Evolutionary conservation across 176 grass and related monocot genomes (phyloP).

Genomic region (Alopecurus myosuroides): DNA sequence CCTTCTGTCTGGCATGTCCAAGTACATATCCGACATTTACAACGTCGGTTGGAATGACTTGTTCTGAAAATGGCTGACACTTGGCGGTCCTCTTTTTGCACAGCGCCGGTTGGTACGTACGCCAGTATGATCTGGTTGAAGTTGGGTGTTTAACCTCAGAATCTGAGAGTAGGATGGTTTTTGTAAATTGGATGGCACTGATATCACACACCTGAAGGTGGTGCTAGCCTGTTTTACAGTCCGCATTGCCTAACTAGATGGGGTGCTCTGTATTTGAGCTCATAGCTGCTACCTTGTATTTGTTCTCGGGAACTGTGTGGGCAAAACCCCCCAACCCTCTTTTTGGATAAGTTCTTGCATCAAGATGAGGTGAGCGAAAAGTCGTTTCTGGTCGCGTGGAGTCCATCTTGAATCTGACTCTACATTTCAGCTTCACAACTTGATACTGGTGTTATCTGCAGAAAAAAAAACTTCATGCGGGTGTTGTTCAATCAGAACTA

Average conservation of each 20-base stretch:
- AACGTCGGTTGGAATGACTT: slow-evolving; percentile 10
- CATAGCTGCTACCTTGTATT: neutral
- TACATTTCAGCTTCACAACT: neutral
- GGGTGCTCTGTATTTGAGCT: neutral
- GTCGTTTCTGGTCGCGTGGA: neutral
- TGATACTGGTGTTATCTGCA: no score
- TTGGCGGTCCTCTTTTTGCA: neutral
- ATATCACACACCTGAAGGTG: neutral
- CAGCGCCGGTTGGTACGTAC: neutral
- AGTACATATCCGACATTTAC: slow-evolving; percentile 7
- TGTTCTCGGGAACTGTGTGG: neutral
- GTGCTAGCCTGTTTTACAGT: neutral
- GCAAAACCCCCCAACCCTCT: no score
- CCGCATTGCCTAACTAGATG: neutral
- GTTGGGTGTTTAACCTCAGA: neutral
- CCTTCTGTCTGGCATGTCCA: slow-evolving; percentile 3
- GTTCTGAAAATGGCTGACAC: neutral
- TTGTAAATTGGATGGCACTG: neutral
- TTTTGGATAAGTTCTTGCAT: neutral
- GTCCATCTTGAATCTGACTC: neutral
- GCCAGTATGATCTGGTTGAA: neutral
- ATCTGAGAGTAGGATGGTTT: neutral
- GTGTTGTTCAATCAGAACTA: neutral
- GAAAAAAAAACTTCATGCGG: no score
- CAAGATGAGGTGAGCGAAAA: neutral